Base-by-base conservation (phyloP, 2,329 filamentous ascomycete genomes). In the Botrytis elliptica region DNA sequence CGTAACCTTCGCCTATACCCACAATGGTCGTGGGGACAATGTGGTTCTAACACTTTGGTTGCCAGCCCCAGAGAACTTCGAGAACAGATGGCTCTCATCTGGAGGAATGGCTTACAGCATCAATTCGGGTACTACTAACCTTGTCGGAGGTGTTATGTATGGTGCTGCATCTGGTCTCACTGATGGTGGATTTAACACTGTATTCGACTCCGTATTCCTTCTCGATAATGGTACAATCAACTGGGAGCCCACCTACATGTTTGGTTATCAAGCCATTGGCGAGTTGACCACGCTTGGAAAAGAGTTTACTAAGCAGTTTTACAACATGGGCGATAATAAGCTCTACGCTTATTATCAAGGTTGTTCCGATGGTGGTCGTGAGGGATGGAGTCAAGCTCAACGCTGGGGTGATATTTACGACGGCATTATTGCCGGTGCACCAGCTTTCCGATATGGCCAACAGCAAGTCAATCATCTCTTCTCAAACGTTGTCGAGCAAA, bases 121-220 rank as follows among this genome's bases (percentile, higher is more conserved):
- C 44, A 46, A 46, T 46, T 46, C 44, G 20, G 44, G 44, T 22
- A 46, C 44, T 46, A 46, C 18, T 46, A 22, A 46, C 20, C 44
- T 46, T 22, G 44, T 46, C 7, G 44, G 44, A 22, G 44, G 20
- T 46, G 44, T 46, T 8, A n/a, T 55, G 49, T 55, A 85, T 68
- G 85, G 85, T n/a, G 85, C 84, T 57, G 85, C 83, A 1, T 82
- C 83, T 16, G 85, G 85, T 52, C 79, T 82, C 42, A 88, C 86
- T 0, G 84, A 87, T 73, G 86, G 84, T 25, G 86, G 86, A 1
- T 87, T 86, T 75, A 79, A 81, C 64, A 84, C 80, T 40, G 78
- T 82, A 33, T 84, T 81, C 52, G 82, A 85, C 70, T 77, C 73
- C 4, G 82, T 79, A 4, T 81, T 83, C 74, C 79, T 84, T 4